These are phyloP conservation scores for Corrigiola litoralis DNA, from an alignment of 179 eudicot species.

Conservation along the genomic window DNA sequence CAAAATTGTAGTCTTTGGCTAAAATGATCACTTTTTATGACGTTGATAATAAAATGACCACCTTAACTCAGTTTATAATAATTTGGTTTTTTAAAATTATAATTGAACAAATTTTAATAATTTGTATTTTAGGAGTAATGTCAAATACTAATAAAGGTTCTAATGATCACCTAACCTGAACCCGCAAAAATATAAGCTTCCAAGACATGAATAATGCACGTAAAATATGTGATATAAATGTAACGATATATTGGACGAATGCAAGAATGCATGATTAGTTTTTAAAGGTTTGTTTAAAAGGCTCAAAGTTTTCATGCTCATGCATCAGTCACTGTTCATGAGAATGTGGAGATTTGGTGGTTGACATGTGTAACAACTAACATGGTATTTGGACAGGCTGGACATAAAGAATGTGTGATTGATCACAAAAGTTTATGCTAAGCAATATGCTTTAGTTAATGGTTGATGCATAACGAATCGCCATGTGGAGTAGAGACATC, in stretches of 20 bases:
- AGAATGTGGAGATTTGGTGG: conserved; percentile 37
- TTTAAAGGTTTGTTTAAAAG: not conserved
- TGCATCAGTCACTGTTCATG: conserved; percentile 15
- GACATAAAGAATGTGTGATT: not conserved
- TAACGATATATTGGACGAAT: not conserved
- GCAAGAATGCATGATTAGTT: not conserved
- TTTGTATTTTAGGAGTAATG: too few species aligned
- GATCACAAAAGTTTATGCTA: conserved; percentile 7
- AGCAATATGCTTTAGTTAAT: not conserved
- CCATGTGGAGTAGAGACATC: conserved; percentile 13
- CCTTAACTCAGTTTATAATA: too few species aligned
- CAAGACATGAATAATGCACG: conserved; percentile 9
- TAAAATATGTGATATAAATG: not conserved
- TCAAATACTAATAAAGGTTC: not conserved
- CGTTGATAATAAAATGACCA: too few species aligned
- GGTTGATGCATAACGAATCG: conserved; percentile 13
- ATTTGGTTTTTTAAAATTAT: too few species aligned
- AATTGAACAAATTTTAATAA: too few species aligned
- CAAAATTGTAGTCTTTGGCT: too few species aligned
- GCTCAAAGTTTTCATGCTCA: not conserved
- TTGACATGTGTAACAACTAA: conserved; percentile 39
- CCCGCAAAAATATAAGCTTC: not conserved
- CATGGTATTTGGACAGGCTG: conserved; percentile 29
- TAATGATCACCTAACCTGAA: not conserved
- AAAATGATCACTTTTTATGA: too few species aligned